These are phyloP conservation scores for Tephrocybe sp. DNA, from an alignment of 768 basidiomycete genomes.

Conservation along the genomic window DNA sequence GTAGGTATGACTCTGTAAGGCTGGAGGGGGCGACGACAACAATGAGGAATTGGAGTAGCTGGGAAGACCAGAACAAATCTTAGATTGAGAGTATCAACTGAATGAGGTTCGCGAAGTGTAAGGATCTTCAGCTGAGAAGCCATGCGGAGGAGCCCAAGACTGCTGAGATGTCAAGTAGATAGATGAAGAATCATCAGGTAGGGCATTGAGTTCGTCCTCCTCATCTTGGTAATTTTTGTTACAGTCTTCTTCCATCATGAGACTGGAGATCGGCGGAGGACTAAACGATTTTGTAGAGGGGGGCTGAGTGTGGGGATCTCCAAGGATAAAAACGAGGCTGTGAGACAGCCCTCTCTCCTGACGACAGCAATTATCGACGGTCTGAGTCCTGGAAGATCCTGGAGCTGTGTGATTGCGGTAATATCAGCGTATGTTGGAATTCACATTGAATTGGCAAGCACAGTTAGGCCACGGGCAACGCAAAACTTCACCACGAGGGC, in stretches of 20 bases:
- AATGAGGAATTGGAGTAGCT: constrained; percentile 15
- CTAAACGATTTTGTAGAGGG: constrained; percentile 4
- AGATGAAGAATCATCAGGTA: constrained; percentile 13
- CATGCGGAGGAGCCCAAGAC: neutral
- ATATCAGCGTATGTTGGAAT: constrained; percentile 84
- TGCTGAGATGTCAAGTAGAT: constrained; percentile 4
- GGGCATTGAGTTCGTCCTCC: constrained; percentile 23
- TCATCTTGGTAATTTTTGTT: constrained; percentile 16
- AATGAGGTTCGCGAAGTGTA: neutral
- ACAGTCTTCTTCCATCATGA: constrained; percentile 26
- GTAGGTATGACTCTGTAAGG: constrained; percentile 20
- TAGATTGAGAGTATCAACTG: constrained; percentile 14
- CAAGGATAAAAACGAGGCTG: constrained; percentile 17
- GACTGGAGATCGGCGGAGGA: constrained; percentile 21
- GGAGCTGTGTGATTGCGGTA: constrained; percentile 62
- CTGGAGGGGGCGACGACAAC: constrained; percentile 16
- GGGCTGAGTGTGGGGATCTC: constrained; percentile 1
- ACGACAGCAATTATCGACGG: constrained; percentile 23
- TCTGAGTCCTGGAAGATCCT: constrained; percentile 28
- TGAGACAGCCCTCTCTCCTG: constrained; percentile 23
- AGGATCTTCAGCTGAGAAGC: neutral
- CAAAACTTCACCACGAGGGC: constrained; percentile 48
- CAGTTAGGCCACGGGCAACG: constrained; percentile 74
- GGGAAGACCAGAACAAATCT: constrained; percentile 18
- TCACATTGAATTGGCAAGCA: constrained; percentile 78